Evolutionary conservation across 2,329 filamentous ascomycete genomes (phyloP).

Genomic region (Neofusicoccum sp.): DNA sequence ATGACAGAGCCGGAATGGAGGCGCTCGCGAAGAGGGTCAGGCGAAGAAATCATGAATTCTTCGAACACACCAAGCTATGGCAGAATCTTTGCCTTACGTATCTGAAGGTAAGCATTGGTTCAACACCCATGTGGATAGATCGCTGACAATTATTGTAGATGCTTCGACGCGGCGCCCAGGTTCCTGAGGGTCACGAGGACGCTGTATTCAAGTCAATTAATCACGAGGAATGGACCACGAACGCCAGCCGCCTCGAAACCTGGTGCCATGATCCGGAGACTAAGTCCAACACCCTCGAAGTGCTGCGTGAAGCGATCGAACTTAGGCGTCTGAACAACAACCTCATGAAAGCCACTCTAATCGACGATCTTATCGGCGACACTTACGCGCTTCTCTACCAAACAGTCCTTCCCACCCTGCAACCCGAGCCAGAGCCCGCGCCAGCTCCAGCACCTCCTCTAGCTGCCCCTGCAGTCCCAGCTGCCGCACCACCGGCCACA

Average conservation of each 20-base stretch:
- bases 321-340: constrained; percentile 79
- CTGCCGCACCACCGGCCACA: constrained; percentile 1
- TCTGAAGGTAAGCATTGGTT: constrained; percentile 44
- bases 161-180: constrained; percentile 56
- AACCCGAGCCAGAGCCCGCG: constrained; percentile 42
- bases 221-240: constrained; percentile 63
- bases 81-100: constrained; percentile 60
- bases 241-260: constrained; percentile 58
- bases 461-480: constrained; percentile 18
- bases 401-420: constrained; percentile 62
- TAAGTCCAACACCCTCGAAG: constrained; percentile 54
- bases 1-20: constrained; percentile 74
- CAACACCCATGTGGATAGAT: constrained; percentile 16
- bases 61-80: constrained; percentile 63
- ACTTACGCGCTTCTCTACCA: constrained; percentile 77
- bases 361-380: constrained; percentile 93
- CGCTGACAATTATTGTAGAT: constrained; percentile 34
- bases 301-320: constrained; percentile 65
- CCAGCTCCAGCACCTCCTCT: constrained; percentile 20
- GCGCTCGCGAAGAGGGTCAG: constrained; percentile 74
- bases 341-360: constrained; percentile 78
- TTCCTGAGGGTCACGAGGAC: constrained; percentile 63
- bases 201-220: constrained; percentile 62
- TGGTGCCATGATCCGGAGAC: constrained; percentile 55
- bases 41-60: constrained; percentile 74